These are phyloP conservation scores for Herpetomonas muscarum DNA, from an alignment of 208 protist genomes.

Conservation along the genomic window DNA sequence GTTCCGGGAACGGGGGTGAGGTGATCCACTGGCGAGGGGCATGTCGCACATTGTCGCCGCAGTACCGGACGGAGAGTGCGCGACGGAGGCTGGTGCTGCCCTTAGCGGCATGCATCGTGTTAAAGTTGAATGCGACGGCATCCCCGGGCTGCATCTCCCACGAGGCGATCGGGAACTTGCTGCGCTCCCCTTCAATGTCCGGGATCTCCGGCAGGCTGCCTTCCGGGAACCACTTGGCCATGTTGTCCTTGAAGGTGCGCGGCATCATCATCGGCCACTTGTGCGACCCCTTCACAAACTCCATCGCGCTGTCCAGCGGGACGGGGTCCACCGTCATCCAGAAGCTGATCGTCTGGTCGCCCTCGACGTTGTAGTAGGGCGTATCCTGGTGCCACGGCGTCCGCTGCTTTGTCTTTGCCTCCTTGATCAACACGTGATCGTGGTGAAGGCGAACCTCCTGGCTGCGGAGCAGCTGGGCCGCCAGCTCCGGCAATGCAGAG, in stretches of 20 bases:
- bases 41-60: constrained; percentile 32
- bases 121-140: constrained; percentile 35
- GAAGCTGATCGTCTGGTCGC: constrained; percentile 42
- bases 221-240: constrained; percentile 40
- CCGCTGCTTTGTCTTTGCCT: constrained; percentile 32
- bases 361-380: constrained; percentile 52
- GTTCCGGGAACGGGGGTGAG: constrained; percentile 27
- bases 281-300: constrained; percentile 38
- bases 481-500: constrained; percentile 19
- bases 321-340: constrained; percentile 41
- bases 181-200: constrained; percentile 25
- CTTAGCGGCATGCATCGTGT: constrained; percentile 33
- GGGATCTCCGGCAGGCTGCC: constrained; percentile 34
- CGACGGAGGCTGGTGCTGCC: constrained; percentile 27
- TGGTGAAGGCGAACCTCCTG: constrained; percentile 30
- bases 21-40: constrained; percentile 35
- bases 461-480: constrained; percentile 27
- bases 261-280: constrained; percentile 39
- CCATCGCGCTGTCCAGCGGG: constrained; percentile 33
- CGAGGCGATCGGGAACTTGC: constrained; percentile 19
- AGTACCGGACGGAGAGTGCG: constrained; percentile 34
- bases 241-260: constrained; percentile 42
- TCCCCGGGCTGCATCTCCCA: constrained; percentile 31
- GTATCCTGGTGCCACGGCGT: constrained; percentile 48
- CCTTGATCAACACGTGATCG: constrained; percentile 44